phyloP scores from a whole-genome alignment of 2,329 filamentous ascomycete species.

The Aspergillus sp. region DNA sequence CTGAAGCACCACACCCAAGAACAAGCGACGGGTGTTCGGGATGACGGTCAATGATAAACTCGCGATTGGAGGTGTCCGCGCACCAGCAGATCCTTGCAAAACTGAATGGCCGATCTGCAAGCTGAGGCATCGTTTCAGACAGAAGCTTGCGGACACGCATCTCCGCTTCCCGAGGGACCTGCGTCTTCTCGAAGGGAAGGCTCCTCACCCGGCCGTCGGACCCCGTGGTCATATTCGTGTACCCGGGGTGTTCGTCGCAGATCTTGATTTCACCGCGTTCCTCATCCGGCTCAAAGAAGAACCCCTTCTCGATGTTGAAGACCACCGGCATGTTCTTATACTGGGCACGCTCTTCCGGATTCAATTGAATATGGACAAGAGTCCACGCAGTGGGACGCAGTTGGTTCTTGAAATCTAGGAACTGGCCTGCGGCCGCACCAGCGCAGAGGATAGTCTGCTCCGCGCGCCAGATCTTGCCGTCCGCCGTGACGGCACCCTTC shows the following conservation, averaged over 20 bases:
- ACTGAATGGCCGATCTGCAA: conserved; percentile 48
- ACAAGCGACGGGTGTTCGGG: conserved; percentile 44
- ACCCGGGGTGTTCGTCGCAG: conserved; percentile 55
- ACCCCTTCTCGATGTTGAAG: conserved; percentile 47
- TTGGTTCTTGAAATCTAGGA: conserved; percentile 47
- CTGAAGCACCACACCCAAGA: conserved; percentile 50
- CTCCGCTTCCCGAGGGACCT: conserved; percentile 47
- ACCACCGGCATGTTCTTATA: conserved; percentile 45
- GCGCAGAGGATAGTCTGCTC: conserved; percentile 43
- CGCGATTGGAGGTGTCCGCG: conserved; percentile 53
- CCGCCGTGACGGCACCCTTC: conserved; percentile 37
- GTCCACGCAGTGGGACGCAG: conserved; percentile 48
- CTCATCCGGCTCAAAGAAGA: conserved; percentile 50
- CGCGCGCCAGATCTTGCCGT: conserved; percentile 36
- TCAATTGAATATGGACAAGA: conserved; percentile 45
- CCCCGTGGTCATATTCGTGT: conserved; percentile 44
- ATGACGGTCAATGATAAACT: conserved; percentile 53
- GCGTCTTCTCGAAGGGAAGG: conserved; percentile 43
- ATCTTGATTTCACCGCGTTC: conserved; percentile 36
- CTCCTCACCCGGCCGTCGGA: conserved; percentile 27
- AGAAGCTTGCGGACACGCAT: conserved; percentile 48
- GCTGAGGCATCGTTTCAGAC: conserved; percentile 51
- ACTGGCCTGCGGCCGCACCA: conserved; percentile 39
- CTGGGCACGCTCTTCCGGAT: conserved; percentile 38
- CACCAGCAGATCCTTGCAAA: conserved; percentile 58